Evolutionary conservation across 768 basidiomycete genomes (phyloP), one percentile per base, ranked within the genome.

Genomic region (Leccinum obscurum): DNA sequence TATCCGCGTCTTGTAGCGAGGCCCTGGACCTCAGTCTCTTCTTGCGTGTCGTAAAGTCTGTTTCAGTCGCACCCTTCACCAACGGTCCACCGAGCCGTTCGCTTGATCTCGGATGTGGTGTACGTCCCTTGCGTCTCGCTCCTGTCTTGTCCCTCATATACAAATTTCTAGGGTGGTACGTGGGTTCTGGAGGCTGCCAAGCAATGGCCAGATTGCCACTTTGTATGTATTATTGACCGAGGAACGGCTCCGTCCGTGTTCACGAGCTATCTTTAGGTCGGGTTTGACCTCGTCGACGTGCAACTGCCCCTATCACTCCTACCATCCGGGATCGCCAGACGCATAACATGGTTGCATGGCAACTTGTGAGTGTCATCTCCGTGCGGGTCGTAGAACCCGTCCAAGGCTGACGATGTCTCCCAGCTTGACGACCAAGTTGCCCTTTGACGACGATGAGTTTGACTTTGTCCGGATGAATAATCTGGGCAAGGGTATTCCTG

Each of bases 381-480:
- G 14, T 6, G 35, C 2, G n/a, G 13, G 9, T n/a, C 41, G 28
- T 26, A 35, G n/a, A 32, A 20, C 51, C 10, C 13, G 48, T 58
- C 48, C 7, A 39, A 55, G 28, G 20, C 52, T 28, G 24, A 39
- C 8, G 49, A 7, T 50, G 13, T 26, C 49, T 22, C 11, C 17
- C 62, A 92, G 90, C 71, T 73, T 92, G 65, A 89, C 89, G 52
- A 89, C 84, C 11, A 88, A 81, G 65, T 77, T 92, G 20, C 90
- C 90, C 0, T 92, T 91, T 68, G 89, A 91, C 15, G 90, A 92
- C 57, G 89, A 92, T 61, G 85, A 88, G 65, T 92, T 92, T 62
- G 90, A 92, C 71, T 84, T 89, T 70, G 84, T 92, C n/a, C 91
- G 88, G 65, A 82, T 92, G 54, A 80, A 83, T 60, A 76, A 77